Evolutionary conservation across 306 rosid genomes (phyloP).

Genomic region (Pyrus bretschneideri): DNA sequence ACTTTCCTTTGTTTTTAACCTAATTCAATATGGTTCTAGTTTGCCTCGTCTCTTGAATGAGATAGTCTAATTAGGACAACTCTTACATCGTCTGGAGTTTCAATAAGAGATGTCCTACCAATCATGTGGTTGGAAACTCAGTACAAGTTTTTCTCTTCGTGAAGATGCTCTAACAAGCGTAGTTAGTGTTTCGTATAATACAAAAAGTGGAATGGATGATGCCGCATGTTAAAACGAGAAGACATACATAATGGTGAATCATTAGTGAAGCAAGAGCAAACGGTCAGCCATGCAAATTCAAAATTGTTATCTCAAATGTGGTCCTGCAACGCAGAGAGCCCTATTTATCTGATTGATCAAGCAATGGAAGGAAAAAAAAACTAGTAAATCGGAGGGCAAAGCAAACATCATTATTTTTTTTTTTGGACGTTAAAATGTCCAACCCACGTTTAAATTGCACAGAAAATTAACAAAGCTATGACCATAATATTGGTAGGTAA

Average conservation of each 20-base stretch:
- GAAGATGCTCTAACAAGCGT: background rate
- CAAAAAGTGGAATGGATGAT: background rate
- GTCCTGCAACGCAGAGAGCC: background rate
- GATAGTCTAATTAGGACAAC: too few species aligned
- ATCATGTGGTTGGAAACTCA: too few species aligned
- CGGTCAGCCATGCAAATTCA: conserved; percentile 10
- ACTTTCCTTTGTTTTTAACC: too few species aligned
- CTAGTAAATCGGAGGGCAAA: background rate
- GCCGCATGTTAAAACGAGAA: background rate
- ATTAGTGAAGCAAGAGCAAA: background rate
- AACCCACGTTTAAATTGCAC: background rate
- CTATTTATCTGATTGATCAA: background rate
- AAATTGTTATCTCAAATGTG: background rate
- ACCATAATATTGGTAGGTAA: too few species aligned
- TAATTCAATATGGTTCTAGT: too few species aligned
- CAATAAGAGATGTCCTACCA: background rate
- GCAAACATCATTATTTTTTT: background rate
- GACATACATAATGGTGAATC: background rate
- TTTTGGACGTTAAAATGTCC: background rate
- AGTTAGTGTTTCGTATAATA: background rate
- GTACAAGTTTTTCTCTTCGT: background rate
- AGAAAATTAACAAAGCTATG: too few species aligned
- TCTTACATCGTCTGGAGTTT: too few species aligned
- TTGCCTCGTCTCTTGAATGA: too few species aligned
- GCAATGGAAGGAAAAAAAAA: background rate